These are phyloP conservation scores for Graphilbum fragrans DNA, from an alignment of 2,329 filamentous ascomycete genomes.

Conservation along the genomic window DNA sequence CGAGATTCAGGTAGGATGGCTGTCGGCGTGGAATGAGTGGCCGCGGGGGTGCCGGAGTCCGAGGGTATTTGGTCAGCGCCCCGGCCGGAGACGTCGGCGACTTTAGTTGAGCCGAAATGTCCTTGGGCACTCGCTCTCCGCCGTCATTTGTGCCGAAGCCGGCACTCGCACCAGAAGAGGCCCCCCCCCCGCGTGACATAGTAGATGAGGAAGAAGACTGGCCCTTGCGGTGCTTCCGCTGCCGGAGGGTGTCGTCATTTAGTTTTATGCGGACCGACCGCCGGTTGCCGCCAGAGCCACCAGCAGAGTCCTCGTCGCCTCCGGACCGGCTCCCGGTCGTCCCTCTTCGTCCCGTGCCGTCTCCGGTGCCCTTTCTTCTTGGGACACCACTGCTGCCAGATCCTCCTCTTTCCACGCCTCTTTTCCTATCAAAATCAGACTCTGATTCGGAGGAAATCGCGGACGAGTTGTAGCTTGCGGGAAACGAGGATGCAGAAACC, in stretches of 20 bases:
- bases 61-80: constrained; percentile 77
- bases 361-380: neutral
- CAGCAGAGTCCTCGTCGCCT: constrained; percentile 35
- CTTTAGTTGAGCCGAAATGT: constrained; percentile 72
- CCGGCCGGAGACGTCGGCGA: constrained; percentile 79
- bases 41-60: constrained; percentile 76
- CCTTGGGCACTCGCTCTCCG: constrained; percentile 20
- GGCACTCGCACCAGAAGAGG: constrained; percentile 10
- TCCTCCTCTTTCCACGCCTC: constrained; percentile 11
- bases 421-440: constrained; percentile 34
- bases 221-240: constrained; percentile 58
- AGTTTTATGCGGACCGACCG: constrained; percentile 87
- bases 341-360: constrained; percentile 2
- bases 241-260: constrained; percentile 62
- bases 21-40: constrained; percentile 82
- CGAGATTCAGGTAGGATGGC: constrained; percentile 66
- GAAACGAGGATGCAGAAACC: constrained; percentile 29
- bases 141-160: constrained; percentile 18
- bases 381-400: neutral
- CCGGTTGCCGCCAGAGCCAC: constrained; percentile 50
- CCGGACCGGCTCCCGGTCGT: constrained; percentile 6
- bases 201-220: constrained; percentile 23
- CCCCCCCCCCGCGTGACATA: constrained; percentile 15
- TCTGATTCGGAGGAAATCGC: constrained; percentile 62
- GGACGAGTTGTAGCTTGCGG: constrained; percentile 31